Base-by-base conservation (phyloP, 2,329 filamentous ascomycete species). In the Salinomyces thailandicus region DNA sequence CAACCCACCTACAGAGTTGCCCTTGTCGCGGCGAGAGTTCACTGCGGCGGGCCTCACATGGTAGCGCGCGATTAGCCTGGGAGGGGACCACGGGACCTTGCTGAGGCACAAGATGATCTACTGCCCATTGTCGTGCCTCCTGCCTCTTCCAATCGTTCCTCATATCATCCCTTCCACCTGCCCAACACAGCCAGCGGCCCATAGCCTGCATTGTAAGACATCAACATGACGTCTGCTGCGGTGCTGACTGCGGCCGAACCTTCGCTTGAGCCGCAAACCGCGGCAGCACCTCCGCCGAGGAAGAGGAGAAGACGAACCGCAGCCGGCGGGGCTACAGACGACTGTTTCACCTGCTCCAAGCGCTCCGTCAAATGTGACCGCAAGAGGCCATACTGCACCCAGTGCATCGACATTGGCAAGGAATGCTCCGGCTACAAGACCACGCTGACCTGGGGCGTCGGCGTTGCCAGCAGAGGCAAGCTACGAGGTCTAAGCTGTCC, bases 361-460 rank as follows among this genome's bases (percentile, higher is more conserved):
- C 77, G 82, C 56, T 79, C 78, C 52, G 71, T 81, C 45, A 83
- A 85, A 62, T 98, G 89, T 67, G 89, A 96, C 63, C 79, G 89
- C 51, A 78, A 85, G 57, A 75, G 89, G 52, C 89, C 89, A 6
- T 96, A 95, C 64, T 96, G 91, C 66, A 86, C 86, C 30, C 87
- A 86, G 63, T 98, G 89, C 61, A 74, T 96, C 45, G 85, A 94
- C 51, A 73, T 85, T 46, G 87, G 86, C 47, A 86, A 85, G 59
- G 86, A 93, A 57, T 96, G 89, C 66, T 86, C 85, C 18, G 89
- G 89, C 41, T 96, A 96, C 70, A 93, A 93, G 66, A 96, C 89
- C 12, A 87, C 89, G 51, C 71, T 96, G 62, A 96, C 89, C 31
- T 96, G 89, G 89, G 86, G 86, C 28, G 85, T 95, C 32, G 89